Conservation (phyloP, 768 basidiomycete genomes). For the Podaxis mareebaensis region DNA sequence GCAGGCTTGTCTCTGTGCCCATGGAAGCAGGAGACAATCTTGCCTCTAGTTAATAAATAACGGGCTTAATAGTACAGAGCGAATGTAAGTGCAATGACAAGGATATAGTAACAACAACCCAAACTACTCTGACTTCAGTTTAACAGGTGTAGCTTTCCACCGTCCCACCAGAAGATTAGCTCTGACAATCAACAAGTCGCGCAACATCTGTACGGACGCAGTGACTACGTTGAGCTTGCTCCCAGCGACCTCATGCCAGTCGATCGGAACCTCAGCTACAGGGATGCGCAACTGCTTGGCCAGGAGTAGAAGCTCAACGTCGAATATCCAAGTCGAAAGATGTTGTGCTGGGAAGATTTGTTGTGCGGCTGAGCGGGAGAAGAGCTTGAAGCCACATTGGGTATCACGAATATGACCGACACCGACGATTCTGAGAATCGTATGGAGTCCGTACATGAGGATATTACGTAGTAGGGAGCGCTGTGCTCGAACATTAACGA, state of each 20-base stretch:
- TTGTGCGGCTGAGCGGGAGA: conserved; percentile 78
- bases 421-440: conserved; percentile 84
- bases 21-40: too few relatives aligned
- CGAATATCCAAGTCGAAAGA: conserved; percentile 93
- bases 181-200: conserved; percentile 81
- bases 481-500: conserved; percentile 38
- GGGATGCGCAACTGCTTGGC: conserved; percentile 80
- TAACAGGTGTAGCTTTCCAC: conserved; percentile 51
- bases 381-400: conserved; percentile 97
- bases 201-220: conserved; percentile 87
- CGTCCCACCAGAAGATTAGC: conserved; percentile 79
- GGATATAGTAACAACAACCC: not conserved
- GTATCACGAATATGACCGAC: conserved; percentile 92
- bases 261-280: conserved; percentile 82
- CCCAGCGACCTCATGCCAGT: conserved; percentile 93
- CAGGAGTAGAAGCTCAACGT: conserved; percentile 88
- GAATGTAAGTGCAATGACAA: not conserved
- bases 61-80: not conserved
- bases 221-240: conserved; percentile 87
- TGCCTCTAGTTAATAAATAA: not conserved
- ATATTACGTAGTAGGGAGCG: conserved; percentile 87
- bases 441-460: conserved; percentile 93
- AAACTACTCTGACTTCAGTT: conserved; percentile 27
- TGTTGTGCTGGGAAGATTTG: conserved; percentile 87
- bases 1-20: too few relatives aligned